Conservation (phyloP, 306 rosid species). For the Vachellia pachyceras region DNA sequence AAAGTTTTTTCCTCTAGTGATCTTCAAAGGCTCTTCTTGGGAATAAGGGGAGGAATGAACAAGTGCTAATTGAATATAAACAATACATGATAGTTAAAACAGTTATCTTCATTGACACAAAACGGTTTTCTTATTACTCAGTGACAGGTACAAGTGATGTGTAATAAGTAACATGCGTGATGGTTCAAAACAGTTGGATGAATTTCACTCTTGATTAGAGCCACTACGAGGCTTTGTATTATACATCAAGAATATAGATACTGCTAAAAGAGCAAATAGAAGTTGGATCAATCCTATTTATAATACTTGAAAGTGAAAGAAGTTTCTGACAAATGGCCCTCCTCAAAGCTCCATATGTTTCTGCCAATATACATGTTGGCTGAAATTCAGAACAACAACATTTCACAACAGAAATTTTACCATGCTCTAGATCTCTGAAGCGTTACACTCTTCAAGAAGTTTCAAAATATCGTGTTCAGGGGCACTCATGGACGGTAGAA, state of each 20-base stretch:
- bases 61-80: constrained; percentile 6
- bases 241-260: constrained; percentile 28
- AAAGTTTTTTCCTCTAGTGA: no score
- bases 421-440: constrained; percentile 63
- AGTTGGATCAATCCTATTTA: constrained; percentile 23
- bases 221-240: neutral
- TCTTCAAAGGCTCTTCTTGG: no score
- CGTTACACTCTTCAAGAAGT: constrained; percentile 87
- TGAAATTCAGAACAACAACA: neutral
- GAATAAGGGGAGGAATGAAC: neutral
- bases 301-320: neutral
- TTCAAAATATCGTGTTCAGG: constrained; percentile 83
- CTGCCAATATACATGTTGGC: constrained; percentile 11
- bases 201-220: neutral
- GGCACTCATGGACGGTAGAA: constrained; percentile 91
- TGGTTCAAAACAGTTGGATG: neutral
- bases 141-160: neutral
- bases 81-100: neutral
- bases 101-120: neutral
- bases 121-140: neutral
- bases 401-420: constrained; percentile 40
- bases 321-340: neutral
- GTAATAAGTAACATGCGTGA: neutral
- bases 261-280: constrained; percentile 12
- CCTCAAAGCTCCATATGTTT: constrained; percentile 23